Evolutionary conservation across 148 eudicot genomes (phyloP).

Genomic region (Silene latifolia): DNA sequence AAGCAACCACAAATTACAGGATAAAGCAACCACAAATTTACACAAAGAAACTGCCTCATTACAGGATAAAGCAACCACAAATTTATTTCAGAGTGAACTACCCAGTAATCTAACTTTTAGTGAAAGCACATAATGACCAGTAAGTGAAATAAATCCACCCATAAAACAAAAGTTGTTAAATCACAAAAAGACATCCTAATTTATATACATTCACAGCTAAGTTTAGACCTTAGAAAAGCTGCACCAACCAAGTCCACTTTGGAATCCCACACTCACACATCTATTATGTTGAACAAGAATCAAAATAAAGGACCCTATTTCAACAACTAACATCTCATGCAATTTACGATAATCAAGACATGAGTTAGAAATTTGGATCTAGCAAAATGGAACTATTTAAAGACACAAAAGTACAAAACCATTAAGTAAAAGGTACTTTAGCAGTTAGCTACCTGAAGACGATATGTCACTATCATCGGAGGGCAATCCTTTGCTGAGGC

Average conservation of each 20-base stretch:
- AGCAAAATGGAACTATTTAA: not conserved
- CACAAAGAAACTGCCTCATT: not conserved
- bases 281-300: slow-evolving; percentile 1
- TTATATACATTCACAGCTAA: not conserved
- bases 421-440: slow-evolving; percentile 12
- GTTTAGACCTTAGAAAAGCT: slow-evolving; percentile 5
- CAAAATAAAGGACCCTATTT: not conserved
- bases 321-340: not conserved
- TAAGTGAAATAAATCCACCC: not conserved
- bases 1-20: too few relatives aligned
- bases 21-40: too few relatives aligned
- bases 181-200: not conserved
- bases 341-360: not conserved
- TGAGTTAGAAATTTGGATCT: not conserved
- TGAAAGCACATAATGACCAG: too few relatives aligned
- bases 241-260: not conserved
- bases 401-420: not conserved
- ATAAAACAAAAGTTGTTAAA: not conserved
- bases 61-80: not conserved
- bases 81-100: too few relatives aligned
- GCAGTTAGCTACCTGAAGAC: slow-evolving; percentile 97
- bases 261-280: not conserved
- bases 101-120: not conserved
- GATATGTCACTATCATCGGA: slow-evolving; percentile 96
- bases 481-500: slow-evolving; percentile 72